These are phyloP conservation scores for Starmera dryadoides DNA, from an alignment of 805 yeast genomes.

Conservation along the genomic window DNA sequence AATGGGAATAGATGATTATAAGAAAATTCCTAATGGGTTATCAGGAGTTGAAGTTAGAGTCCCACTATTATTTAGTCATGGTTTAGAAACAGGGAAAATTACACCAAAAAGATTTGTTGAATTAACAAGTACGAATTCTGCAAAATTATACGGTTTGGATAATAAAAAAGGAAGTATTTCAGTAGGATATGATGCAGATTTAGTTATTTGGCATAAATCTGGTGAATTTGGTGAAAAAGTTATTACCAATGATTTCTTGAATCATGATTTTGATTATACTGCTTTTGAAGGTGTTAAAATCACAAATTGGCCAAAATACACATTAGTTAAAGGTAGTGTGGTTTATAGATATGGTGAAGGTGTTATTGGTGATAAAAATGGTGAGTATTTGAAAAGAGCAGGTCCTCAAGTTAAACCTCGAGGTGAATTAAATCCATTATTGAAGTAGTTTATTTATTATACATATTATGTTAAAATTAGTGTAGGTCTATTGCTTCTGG, in stretches of 20 bases:
- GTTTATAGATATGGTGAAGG: constrained; percentile 21
- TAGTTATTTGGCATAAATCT: constrained; percentile 40
- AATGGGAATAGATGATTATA: constrained; percentile 32
- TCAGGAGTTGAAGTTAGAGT: constrained; percentile 43
- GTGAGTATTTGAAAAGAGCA: constrained; percentile 22
- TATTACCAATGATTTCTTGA: constrained; percentile 23
- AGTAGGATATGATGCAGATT: constrained; percentile 42
- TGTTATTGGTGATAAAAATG: constrained; percentile 14
- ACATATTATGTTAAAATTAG: too few relatives aligned
- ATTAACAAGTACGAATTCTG: constrained; percentile 37
- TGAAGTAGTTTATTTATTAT: too few relatives aligned
- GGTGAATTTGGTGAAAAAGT: constrained; percentile 19
- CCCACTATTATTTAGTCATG: constrained; percentile 35
- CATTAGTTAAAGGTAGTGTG: constrained; percentile 30
- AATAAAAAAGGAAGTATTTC: constrained; percentile 34
- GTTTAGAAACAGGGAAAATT: constrained; percentile 34
- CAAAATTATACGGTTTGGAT: constrained; percentile 36
- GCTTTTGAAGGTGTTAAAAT: constrained; percentile 33
- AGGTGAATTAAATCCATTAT: constrained; percentile 14
- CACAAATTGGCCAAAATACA: constrained; percentile 40
- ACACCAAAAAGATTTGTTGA: constrained; percentile 37
- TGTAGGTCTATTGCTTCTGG: too few relatives aligned
- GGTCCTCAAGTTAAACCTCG: constrained; percentile 14
- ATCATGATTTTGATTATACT: constrained; percentile 31
- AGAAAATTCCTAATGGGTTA: constrained; percentile 39